Evolutionary conservation across 768 basidiomycete genomes (phyloP).

Genomic region (Auriscalpium vulgare): DNA sequence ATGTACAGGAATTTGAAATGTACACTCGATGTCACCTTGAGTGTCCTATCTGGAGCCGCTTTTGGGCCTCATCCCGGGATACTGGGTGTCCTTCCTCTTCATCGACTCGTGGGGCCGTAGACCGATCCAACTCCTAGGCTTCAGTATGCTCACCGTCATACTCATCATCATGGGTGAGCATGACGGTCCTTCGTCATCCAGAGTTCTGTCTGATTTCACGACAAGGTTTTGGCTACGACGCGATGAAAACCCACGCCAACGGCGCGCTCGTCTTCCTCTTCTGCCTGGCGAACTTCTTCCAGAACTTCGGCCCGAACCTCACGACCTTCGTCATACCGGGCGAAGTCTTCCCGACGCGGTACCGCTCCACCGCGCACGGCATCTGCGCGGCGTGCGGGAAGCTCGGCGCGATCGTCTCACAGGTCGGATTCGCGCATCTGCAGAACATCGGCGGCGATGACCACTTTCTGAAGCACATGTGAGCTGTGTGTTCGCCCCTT

Average conservation of each 20-base stretch:
- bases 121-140: slow-evolving; percentile 76
- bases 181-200: background rate
- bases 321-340: slow-evolving; percentile 38
- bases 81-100: slow-evolving; percentile 55
- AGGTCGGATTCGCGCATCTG: slow-evolving; percentile 23
- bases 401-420: slow-evolving; percentile 34
- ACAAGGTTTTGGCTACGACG: slow-evolving; percentile 20
- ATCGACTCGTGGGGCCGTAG: slow-evolving; percentile 79
- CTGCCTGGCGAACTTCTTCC: slow-evolving; percentile 34
- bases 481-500: background rate
- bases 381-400: slow-evolving; percentile 38
- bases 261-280: slow-evolving; percentile 27
- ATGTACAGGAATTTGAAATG: too few species aligned
- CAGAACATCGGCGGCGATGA: background rate
- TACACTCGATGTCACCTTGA: too few species aligned
- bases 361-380: slow-evolving; percentile 36
- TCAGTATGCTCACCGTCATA: slow-evolving; percentile 53
- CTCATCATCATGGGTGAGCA: slow-evolving; percentile 63
- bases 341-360: slow-evolving; percentile 38
- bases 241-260: slow-evolving; percentile 18
- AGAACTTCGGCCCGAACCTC: slow-evolving; percentile 38
- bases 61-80: slow-evolving; percentile 83
- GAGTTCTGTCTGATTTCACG: background rate
- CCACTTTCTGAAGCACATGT: background rate
- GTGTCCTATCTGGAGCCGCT: too few species aligned